Percentiles rank a stretch among this genome's conserved stretches.
phyloP scores from a whole-genome alignment of 176 grass and related monocot genomes.

The Oryza meridionalis region DNA sequence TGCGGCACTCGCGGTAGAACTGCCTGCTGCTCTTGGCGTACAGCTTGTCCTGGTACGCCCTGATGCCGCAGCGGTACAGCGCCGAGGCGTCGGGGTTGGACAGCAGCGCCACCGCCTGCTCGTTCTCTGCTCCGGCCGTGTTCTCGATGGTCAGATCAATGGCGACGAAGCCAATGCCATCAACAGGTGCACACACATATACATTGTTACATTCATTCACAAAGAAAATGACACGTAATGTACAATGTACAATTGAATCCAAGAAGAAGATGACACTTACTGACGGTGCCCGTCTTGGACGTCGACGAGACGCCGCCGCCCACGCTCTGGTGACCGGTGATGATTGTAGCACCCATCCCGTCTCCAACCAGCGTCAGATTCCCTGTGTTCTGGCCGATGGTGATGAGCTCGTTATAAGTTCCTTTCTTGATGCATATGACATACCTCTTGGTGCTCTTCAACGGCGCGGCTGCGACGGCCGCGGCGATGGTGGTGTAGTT shows the following conservation, averaged over 20 bases:
- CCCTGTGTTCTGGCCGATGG: not conserved
- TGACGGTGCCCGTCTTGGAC: not conserved
- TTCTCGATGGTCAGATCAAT: slow-evolving; percentile 34
- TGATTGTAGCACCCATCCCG: not conserved
- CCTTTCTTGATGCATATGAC: slow-evolving; percentile 34
- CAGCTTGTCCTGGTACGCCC: slow-evolving; percentile 36
- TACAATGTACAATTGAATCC: too few species aligned
- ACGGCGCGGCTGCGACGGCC: not conserved
- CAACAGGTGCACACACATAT: too few species aligned
- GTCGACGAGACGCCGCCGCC: not conserved
- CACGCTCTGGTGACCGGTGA: slow-evolving; percentile 18
- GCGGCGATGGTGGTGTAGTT: not conserved
- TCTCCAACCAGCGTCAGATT: slow-evolving; percentile 39
- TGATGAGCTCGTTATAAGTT: slow-evolving; percentile 29
- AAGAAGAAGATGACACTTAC: slow-evolving; percentile 33
- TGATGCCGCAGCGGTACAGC: slow-evolving; percentile 10
- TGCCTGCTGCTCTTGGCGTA: not conserved
- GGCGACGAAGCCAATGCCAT: slow-evolving; percentile 10
- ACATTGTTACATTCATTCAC: too few species aligned
- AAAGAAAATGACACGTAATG: too few species aligned
- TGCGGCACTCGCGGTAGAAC: too few species aligned
- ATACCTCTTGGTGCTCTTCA: not conserved
- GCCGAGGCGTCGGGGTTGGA: slow-evolving; percentile 16
- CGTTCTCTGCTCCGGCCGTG: not conserved
- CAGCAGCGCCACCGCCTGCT: slow-evolving; percentile 36